These are phyloP conservation scores for Serpula lacrymans DNA, from an alignment of 768 basidiomycete genomes.

Conservation along the genomic window DNA sequence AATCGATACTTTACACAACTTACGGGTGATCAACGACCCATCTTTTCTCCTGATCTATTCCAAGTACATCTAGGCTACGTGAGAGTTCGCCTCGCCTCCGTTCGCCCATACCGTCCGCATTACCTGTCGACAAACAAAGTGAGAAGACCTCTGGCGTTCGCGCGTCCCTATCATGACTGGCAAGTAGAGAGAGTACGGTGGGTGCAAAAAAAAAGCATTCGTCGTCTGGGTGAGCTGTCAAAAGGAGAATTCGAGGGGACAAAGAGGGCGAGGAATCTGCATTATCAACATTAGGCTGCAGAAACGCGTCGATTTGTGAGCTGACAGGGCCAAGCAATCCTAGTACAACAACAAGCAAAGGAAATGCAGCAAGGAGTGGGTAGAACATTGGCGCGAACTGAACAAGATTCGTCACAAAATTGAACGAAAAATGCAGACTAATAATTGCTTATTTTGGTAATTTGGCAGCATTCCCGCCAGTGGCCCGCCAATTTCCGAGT, in stretches of 20 bases:
- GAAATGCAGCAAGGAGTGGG: too few relatives aligned
- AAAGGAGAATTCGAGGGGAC: constrained; percentile 45
- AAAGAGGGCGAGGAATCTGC: too few relatives aligned
- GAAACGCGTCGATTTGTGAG: too few relatives aligned
- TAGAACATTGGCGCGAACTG: too few relatives aligned
- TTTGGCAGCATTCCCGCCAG: too few relatives aligned
- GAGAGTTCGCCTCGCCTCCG: constrained; percentile 56
- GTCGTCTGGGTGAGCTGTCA: constrained; percentile 95
- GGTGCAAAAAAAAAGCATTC: constrained; percentile 94
- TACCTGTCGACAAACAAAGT: constrained; percentile 74
- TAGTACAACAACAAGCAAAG: too few relatives aligned
- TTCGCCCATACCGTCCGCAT: constrained; percentile 74
- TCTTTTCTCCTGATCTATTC: constrained; percentile 51
- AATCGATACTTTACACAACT: constrained; percentile 25
- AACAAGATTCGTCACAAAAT: too few relatives aligned
- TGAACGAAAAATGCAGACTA: too few relatives aligned
- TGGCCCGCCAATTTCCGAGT: too few relatives aligned
- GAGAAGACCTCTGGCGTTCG: constrained; percentile 43
- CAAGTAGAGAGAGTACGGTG: constrained; percentile 57
- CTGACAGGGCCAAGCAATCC: too few relatives aligned
- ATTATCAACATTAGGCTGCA: too few relatives aligned
- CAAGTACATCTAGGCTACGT: constrained; percentile 63
- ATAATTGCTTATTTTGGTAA: too few relatives aligned
- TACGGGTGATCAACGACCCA: constrained; percentile 72
- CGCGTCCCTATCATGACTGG: constrained; percentile 5